Evolutionary conservation across 2,329 filamentous ascomycete genomes (phyloP).

Genomic region (Claviceps africana): DNA sequence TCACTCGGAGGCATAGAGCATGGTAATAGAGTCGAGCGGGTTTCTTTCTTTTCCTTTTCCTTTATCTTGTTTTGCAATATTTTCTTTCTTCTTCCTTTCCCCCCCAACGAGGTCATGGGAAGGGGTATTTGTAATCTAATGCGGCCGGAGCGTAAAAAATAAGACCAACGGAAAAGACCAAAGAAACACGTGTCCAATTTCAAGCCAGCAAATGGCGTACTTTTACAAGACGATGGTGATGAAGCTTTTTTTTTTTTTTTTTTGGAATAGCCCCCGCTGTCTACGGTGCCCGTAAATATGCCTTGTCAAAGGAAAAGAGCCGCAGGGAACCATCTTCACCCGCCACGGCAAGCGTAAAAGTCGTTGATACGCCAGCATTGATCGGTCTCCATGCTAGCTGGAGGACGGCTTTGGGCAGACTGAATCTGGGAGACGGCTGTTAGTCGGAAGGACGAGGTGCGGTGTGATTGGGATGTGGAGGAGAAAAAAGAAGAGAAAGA

Average conservation of each 20-base stretch:
- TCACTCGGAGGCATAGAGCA: not conserved
- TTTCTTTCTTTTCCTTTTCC: not conserved
- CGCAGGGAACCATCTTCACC: conserved; percentile 49
- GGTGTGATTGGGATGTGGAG: not conserved
- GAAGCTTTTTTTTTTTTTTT: not conserved
- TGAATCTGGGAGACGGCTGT: conserved; percentile 12
- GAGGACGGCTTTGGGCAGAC: conserved; percentile 48
- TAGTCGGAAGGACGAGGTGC: conserved; percentile 1
- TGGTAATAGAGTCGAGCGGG: not conserved
- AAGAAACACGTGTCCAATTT: no score
- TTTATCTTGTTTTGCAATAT: no score
- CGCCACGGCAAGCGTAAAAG: conserved; percentile 35
- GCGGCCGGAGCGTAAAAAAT: no score
- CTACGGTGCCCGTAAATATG: conserved; percentile 10
- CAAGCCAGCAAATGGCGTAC: no score
- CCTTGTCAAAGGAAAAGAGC: conserved; percentile 33
- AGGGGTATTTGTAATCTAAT: no score
- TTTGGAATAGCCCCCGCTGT: no score
- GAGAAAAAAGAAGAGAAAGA: not conserved
- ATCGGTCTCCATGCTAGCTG: conserved; percentile 56
- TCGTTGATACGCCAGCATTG: conserved; percentile 13
- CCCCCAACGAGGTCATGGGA: no score
- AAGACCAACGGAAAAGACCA: no score
- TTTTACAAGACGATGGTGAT: no score
- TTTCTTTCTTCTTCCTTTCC: no score